Evolutionary conservation across 139 green algal species (phyloP).

Genomic region (Chlorella sp.): DNA sequence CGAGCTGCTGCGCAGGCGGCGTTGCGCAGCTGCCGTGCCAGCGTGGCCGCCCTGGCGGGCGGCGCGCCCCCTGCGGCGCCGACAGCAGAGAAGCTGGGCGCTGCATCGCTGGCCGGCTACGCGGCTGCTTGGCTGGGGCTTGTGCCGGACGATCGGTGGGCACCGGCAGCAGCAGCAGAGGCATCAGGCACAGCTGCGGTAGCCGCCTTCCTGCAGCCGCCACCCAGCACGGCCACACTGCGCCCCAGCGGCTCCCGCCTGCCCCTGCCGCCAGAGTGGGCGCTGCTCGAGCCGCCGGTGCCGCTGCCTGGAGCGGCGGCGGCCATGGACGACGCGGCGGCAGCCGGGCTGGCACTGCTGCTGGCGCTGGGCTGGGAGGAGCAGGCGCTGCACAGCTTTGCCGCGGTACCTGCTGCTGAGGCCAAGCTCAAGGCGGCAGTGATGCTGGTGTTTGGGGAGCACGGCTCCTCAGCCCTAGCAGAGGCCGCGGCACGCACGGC

Average conservation of each 20-base stretch:
- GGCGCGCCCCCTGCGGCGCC: not conserved
- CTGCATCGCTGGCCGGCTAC: slow-evolving; percentile 41
- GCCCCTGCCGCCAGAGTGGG: slow-evolving; percentile 25
- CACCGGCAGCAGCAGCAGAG: not conserved
- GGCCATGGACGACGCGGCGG: not conserved
- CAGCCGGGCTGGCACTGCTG: slow-evolving; percentile 39
- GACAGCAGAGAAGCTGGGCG: not conserved
- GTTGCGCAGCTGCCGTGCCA: not conserved
- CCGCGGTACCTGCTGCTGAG: slow-evolving; percentile 7
- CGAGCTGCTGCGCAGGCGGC: not conserved
- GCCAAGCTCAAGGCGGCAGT: slow-evolving; percentile 1
- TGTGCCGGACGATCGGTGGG: slow-evolving; percentile 6
- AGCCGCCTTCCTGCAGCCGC: not conserved
- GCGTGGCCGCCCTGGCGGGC: not conserved
- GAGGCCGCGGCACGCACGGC: too few species aligned
- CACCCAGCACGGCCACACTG: not conserved
- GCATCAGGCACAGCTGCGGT: not conserved
- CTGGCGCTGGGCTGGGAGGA: slow-evolving; percentile 38
- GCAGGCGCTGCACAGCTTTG: not conserved
- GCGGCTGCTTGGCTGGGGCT: slow-evolving; percentile 44
- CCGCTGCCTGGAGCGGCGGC: not conserved
- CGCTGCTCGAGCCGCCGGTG: slow-evolving; percentile 7
- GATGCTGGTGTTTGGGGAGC: slow-evolving; percentile 24
- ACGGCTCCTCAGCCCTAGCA: too few species aligned
- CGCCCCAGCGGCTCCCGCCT: slow-evolving; percentile 30